These are phyloP conservation scores for Agastache rugosa DNA, from an alignment of 257 asterid genomes.

Conservation along the genomic window DNA sequence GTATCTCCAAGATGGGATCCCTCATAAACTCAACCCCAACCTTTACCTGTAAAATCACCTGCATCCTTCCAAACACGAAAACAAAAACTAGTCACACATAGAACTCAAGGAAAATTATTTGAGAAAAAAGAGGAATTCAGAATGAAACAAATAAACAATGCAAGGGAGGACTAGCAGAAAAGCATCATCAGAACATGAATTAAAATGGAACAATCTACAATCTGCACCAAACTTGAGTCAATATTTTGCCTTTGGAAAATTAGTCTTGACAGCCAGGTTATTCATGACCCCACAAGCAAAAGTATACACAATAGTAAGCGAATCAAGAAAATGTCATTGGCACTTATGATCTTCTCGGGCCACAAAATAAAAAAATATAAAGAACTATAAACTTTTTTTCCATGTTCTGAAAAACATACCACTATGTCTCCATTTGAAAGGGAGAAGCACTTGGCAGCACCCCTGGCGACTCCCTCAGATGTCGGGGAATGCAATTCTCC, in stretches of 20 bases:
- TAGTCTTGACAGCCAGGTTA: neutral
- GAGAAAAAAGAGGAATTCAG: constrained; percentile 17
- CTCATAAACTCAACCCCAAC: constrained; percentile 71
- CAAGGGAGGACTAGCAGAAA: constrained; percentile 7
- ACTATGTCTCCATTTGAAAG: constrained; percentile 94
- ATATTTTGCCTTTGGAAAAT: neutral
- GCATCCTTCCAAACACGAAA: constrained; percentile 88
- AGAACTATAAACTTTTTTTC: constrained; percentile 16
- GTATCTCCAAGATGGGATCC: constrained; percentile 92
- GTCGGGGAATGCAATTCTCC: constrained; percentile 78
- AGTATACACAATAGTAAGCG: constrained; percentile 1
- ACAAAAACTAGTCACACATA: constrained; percentile 43
- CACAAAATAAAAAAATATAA: neutral
- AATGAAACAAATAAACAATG: neutral
- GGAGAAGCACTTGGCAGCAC: constrained; percentile 78
- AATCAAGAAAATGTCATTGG: constrained; percentile 12
- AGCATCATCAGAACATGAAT: neutral
- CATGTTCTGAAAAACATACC: constrained; percentile 62
- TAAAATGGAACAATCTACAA: neutral
- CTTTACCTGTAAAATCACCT: constrained; percentile 95
- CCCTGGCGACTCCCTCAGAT: constrained; percentile 92
- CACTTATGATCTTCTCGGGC: neutral
- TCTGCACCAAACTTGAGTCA: neutral
- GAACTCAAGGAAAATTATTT: constrained; percentile 21
- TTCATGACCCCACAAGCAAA: constrained; percentile 7